Evolutionary conservation across 805 yeast genomes (phyloP).

Genomic region (Myxozyma melibiosi): DNA sequence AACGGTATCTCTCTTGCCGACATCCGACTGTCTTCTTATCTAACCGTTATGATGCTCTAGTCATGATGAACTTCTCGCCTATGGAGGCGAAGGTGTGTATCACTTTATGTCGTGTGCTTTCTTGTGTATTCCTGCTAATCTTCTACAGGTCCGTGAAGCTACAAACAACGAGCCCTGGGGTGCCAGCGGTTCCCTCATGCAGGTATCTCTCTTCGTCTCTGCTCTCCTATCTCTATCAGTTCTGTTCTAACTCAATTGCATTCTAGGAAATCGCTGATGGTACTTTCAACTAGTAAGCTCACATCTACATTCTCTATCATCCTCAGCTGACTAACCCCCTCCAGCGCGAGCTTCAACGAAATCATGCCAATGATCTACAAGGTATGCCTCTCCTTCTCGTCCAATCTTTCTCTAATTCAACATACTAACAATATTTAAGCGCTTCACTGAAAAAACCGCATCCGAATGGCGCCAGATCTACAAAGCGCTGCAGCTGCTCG

Average conservation of each 20-base stretch:
- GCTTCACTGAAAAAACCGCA: slow-evolving; percentile 95
- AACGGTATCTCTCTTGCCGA: slow-evolving; percentile 51
- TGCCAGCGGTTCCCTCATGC: slow-evolving; percentile 86
- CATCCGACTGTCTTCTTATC: neutral
- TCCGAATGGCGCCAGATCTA: slow-evolving; percentile 98
- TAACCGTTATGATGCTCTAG: slow-evolving; percentile 37
- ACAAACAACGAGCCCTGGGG: slow-evolving; percentile 99
- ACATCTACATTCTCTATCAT: neutral
- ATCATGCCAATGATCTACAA: slow-evolving; percentile 51
- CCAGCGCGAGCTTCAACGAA: slow-evolving; percentile 46
- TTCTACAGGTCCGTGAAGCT: slow-evolving; percentile 69
- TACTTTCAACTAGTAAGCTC: slow-evolving; percentile 64
- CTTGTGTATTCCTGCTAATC: neutral
- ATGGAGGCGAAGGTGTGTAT: slow-evolving; percentile 84
- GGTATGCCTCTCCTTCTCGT: slow-evolving; percentile 13
- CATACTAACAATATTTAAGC: slow-evolving; percentile 49
- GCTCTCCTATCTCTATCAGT: neutral
- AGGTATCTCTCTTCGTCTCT: slow-evolving; percentile 38
- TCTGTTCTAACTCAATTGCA: slow-evolving; percentile 3
- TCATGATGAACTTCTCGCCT: slow-evolving; percentile 92
- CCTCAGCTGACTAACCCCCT: neutral
- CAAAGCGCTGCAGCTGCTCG: slow-evolving; percentile 88
- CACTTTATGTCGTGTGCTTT: neutral
- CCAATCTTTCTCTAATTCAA: neutral
- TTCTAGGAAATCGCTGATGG: slow-evolving; percentile 83